Base-by-base conservation (phyloP, 108 stramenopile species). In the Cyclostephanos tholiformis region DNA sequence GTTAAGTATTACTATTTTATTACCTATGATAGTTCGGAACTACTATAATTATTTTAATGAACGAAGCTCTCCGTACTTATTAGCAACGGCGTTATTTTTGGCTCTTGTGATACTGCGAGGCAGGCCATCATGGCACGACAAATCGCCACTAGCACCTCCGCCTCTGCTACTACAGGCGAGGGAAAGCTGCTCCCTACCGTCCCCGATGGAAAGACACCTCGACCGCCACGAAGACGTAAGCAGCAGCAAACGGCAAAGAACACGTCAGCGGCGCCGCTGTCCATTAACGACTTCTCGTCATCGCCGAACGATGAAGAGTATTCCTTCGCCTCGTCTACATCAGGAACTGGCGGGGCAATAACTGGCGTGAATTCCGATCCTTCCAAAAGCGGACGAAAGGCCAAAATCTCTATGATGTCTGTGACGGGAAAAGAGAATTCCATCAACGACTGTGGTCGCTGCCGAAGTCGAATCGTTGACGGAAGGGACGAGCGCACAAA, bases 211-310 rank as follows among this genome's bases (percentile, higher is more conserved):
- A 59, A 29, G 26, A 63, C 36, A 23, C 38, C 36, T 41, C 30
- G 30, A 5, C 65, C 48, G 27, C 49, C 65, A 26, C 46, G 65
- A 27, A 49, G 65, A 30, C 65, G 65, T 10, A 66, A 66, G 43
- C 46, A 51, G 27, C 49, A 35, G 48, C 30, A 39, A 50, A 27
- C 65, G 25, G 16, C 46, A 50, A 27, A 0, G 46, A 6, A 43
- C 9, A 30, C 29, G 36, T 6, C 6, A 30, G 50, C 50, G 50
- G 9, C 17, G 58, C 0, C 58, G 27, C 27, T 32, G 14, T 5
- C 17, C 14, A 0, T 32, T 13, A 30, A 59, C 12, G 26, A 27
- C 58, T 27, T 23, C 32, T 59, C 50, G 50, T 51, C 50, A 9
- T 51, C 26, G 30, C 58, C 58, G 29, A 30, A 59, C 26, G 58